Conservation (phyloP, 2,329 filamentous ascomycete genomes). For the Fusarium keratoplasticum region DNA sequence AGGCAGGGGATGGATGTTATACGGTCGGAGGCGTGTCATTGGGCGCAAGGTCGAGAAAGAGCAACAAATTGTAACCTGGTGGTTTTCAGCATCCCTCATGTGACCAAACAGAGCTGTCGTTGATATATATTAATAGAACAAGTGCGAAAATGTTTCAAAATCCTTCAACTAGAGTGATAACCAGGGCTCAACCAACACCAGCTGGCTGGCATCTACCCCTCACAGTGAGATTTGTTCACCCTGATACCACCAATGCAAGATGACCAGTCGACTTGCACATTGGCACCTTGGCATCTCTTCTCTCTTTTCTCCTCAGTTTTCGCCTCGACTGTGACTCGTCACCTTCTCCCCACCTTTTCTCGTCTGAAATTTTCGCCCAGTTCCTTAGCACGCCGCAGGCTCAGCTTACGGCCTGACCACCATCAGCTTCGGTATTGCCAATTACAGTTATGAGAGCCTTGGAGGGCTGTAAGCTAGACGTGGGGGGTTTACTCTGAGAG, state of each 20-base stretch:
- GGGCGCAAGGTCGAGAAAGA: not conserved
- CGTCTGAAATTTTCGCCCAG: not conserved
- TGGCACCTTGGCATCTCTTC: not conserved
- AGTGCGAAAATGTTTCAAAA: not conserved
- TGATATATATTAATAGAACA: not conserved
- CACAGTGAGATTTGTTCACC: not conserved
- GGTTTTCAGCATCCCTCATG: not conserved
- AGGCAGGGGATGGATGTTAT: not conserved
- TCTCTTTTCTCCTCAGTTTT: not conserved
- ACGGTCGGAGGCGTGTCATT: not conserved
- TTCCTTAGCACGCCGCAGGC: not conserved
- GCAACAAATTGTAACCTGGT: not conserved
- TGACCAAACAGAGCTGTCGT: not conserved
- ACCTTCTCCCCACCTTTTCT: not conserved
- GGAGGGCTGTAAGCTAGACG: not conserved
- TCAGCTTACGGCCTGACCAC: not conserved
- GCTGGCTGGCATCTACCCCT: not conserved
- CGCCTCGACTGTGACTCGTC: not conserved
- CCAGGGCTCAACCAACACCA: not conserved
- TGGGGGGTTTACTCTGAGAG: not conserved
- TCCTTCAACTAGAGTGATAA: not conserved
- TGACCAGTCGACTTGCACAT: not conserved
- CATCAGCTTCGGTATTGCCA: not conserved
- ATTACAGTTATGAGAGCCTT: not conserved
- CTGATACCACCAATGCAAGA: not conserved